These are phyloP conservation scores for Aspergillus neoniger DNA, from an alignment of 2,329 filamentous ascomycete species.

Conservation along the genomic window DNA sequence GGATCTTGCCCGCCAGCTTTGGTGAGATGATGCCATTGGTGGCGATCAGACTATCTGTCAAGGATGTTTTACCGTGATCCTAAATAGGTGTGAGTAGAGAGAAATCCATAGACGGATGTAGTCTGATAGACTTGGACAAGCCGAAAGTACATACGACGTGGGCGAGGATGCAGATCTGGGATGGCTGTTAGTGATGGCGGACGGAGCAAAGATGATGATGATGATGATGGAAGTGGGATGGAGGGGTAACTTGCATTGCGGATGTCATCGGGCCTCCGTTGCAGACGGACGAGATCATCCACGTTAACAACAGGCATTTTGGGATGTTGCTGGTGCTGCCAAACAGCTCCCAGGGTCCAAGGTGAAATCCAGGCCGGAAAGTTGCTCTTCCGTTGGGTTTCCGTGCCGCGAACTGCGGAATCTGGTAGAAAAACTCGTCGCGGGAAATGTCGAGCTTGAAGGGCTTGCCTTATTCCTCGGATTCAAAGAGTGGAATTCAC, in stretches of 20 bases:
- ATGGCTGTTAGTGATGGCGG: conserved; percentile 34
- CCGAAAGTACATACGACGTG: conserved; percentile 68
- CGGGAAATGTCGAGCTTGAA: conserved; percentile 7
- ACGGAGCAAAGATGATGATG: conserved; percentile 25
- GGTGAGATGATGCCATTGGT: conserved; percentile 99
- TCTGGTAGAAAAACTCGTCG: conserved; percentile 19
- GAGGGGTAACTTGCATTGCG: conserved; percentile 71
- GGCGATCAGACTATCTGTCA: conserved; percentile 92
- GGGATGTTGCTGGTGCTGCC: conserved; percentile 23
- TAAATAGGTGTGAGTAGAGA: conserved; percentile 34
- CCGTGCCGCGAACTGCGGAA: conserved; percentile 17
- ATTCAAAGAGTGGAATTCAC: neutral
- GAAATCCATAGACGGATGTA: neutral
- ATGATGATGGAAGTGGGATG: conserved; percentile 19
- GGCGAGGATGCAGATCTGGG: conserved; percentile 87
- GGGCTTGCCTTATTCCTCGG: neutral
- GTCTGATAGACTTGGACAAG: neutral
- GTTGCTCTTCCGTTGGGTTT: conserved; percentile 15
- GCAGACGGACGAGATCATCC: conserved; percentile 86
- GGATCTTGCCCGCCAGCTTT: conserved; percentile 95
- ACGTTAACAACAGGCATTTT: conserved; percentile 89
- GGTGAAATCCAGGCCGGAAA: conserved; percentile 12
- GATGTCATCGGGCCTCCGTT: conserved; percentile 83
- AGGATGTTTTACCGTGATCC: conserved; percentile 97
- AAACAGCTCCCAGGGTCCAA: conserved; percentile 13